Evolutionary conservation across 2,329 filamentous ascomycete genomes (phyloP).

Genomic region (Grosmannia clavigera): DNA sequence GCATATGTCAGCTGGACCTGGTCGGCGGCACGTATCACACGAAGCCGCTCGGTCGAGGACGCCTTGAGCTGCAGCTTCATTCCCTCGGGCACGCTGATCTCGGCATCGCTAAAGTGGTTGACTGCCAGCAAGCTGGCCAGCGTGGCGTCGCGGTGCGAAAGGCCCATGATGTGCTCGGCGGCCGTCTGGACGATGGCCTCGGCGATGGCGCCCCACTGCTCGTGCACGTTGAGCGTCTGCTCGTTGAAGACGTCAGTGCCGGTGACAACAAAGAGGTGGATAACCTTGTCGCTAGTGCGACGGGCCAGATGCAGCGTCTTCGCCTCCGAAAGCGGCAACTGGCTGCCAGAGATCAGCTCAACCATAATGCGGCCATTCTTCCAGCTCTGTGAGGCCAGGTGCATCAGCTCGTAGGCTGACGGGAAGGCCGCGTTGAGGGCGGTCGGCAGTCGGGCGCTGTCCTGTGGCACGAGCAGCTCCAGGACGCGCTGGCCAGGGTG

Average conservation of each 20-base stretch:
- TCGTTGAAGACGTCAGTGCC: background rate
- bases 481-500: slow-evolving; percentile 7
- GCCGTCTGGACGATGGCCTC: slow-evolving; percentile 13
- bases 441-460: background rate
- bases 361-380: slow-evolving; percentile 3
- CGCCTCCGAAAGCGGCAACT: slow-evolving; percentile 8
- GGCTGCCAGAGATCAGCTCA: slow-evolving; percentile 4
- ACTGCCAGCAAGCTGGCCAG: background rate
- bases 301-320: slow-evolving; percentile 6
- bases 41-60: slow-evolving; percentile 7
- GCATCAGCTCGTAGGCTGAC: background rate
- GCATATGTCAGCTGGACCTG: slow-evolving; percentile 8
- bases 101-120: slow-evolving; percentile 5
- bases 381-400: slow-evolving; percentile 1
- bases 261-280: slow-evolving; percentile 4
- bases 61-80: slow-evolving; percentile 12
- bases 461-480: background rate
- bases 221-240: slow-evolving; percentile 6
- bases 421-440: slow-evolving; percentile 2
- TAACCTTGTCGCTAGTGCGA: background rate
- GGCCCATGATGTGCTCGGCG: slow-evolving; percentile 11
- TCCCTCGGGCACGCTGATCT: slow-evolving; percentile 10
- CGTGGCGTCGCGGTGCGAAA: slow-evolving; percentile 12
- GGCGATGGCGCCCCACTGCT: slow-evolving; percentile 12
- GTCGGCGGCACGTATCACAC: slow-evolving; percentile 7